Evolutionary conservation across 305 asterid genomes (phyloP), one percentile per base, ranked within the genome.

Genomic region (Rubia peregrina): DNA sequence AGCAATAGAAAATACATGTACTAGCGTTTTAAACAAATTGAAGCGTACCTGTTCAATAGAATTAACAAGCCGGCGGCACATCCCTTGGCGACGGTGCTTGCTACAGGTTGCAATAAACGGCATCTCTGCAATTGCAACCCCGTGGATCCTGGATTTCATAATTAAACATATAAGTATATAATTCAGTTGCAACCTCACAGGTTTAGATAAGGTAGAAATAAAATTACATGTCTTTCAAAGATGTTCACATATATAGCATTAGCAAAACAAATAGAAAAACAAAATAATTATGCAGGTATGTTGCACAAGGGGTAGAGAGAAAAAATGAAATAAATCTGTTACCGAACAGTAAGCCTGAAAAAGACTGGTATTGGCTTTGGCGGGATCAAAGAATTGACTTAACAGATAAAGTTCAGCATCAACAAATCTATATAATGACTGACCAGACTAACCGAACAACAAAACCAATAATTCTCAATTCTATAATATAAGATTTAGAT

Each of bases 51-150:
- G 85, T 87, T 91, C 96, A 46, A 91, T 83, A 36, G 92, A 81
- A 79, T 81, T 83, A 78, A 94, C 77, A 53, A 94, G 87, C 69
- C 86, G 95, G 75, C 95, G 91, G 77, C 97, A n/a, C 61, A 19
- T n/a, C 7, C 61, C 61, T 10, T 55, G 61, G 24, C 24, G 26
- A 55, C 26, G 24, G 11, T 55, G 16, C 61, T 55, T 19, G 24
- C 61, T 5, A 19, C 61, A 55, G 3, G 61, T 55, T 55, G 61
- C 61, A n/a, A 55, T 55, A 55, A 55, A 19, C 22, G 61, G 61
- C 61, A 55, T 6, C 11, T 55, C 61, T 17, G 61, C 61, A 55
- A 55, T 7, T 55, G 61, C 24, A 19, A 17, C 26, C 4, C 61
- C 61, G 10, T 55, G 61, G 61, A 16, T 55, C 61, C 61, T 55